Evolutionary conservation across 192 early-diverging fungal species (phyloP).

Genomic region (Chytriomyces sp.): DNA sequence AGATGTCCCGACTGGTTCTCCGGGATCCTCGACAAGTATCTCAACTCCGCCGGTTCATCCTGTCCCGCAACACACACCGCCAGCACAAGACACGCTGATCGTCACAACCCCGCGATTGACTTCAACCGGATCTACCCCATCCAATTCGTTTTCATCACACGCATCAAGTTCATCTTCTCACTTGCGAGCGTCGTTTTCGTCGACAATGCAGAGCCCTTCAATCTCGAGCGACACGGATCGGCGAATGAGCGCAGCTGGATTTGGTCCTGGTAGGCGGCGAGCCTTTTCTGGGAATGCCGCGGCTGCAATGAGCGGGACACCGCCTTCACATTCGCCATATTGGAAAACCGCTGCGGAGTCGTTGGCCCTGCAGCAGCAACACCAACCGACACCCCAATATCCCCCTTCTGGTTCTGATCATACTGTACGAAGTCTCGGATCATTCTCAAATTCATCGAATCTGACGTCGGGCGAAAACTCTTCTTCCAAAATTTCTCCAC

Average conservation of each 20-base stretch:
- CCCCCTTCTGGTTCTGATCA: neutral
- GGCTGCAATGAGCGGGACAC: neutral
- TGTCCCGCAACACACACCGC: neutral
- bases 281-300: conserved; percentile 32
- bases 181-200: conserved; percentile 19
- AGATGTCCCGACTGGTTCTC: conserved; percentile 10
- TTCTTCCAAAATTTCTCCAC: conserved; percentile 17
- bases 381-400: neutral
- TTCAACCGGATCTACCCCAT: neutral
- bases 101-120: neutral
- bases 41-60: neutral
- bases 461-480: neutral
- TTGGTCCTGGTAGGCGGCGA: conserved; percentile 18
- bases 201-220: neutral
- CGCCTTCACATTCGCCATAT: conserved; percentile 37
- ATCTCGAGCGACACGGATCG: conserved; percentile 14
- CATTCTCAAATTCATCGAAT: neutral
- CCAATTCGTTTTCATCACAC: neutral
- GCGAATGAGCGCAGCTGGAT: conserved; percentile 10
- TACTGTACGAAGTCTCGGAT: too few relatives aligned
- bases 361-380: conserved; percentile 19
- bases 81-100: neutral
- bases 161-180: neutral
- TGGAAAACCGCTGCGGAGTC: conserved; percentile 36
- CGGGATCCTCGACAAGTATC: neutral